These are phyloP conservation scores for Trichomonas tenax DNA, from an alignment of 208 protist species.

Conservation along the genomic window DNA sequence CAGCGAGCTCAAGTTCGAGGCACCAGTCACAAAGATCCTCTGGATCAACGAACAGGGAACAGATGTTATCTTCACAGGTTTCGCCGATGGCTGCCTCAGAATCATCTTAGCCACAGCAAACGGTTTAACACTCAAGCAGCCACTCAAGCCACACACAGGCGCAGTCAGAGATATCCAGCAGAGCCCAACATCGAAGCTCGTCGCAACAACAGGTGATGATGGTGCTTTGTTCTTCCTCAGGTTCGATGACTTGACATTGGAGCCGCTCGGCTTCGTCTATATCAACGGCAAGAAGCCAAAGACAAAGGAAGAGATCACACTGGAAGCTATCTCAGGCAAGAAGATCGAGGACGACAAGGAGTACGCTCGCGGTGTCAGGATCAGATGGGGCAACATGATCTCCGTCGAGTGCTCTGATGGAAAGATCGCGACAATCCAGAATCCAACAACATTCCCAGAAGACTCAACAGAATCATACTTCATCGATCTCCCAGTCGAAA, in stretches of 20 bases:
- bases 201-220: constrained; percentile 60
- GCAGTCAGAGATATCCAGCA: constrained; percentile 56
- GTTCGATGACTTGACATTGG: constrained; percentile 28
- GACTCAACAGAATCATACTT: neutral
- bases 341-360: neutral
- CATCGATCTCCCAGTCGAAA: neutral
- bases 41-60: constrained; percentile 22
- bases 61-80: constrained; percentile 39
- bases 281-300: constrained; percentile 38
- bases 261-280: constrained; percentile 57
- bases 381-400: neutral
- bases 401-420: neutral
- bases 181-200: constrained; percentile 42
- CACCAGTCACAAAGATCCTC: neutral
- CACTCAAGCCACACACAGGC: constrained; percentile 52
- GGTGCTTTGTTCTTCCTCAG: constrained; percentile 73
- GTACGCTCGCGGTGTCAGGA: neutral
- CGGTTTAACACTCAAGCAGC: constrained; percentile 36
- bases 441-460: neutral
- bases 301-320: constrained; percentile 17
- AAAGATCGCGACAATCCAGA: neutral
- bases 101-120: constrained; percentile 42
- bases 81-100: constrained; percentile 61
- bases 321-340: neutral
- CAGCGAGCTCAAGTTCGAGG: neutral